Evolutionary conservation across 169 alveolate species (phyloP).

Genomic region (Besnoitia besnoiti): DNA sequence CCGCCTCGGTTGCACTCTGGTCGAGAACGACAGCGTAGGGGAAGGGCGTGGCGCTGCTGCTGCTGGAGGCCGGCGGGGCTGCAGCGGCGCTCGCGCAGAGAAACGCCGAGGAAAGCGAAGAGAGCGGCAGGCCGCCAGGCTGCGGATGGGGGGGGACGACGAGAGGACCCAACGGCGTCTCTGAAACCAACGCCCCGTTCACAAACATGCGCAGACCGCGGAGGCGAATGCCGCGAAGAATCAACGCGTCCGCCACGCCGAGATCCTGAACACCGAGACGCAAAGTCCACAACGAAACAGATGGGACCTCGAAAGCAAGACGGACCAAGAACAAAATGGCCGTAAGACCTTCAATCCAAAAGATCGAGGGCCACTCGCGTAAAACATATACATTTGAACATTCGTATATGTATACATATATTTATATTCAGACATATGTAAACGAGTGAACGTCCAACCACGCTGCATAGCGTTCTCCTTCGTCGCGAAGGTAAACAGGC

Average conservation of each 20-base stretch:
- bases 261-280: not conserved
- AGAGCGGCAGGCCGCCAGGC: not conserved
- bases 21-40: constrained; percentile 52
- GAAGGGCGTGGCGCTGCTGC: constrained; percentile 63
- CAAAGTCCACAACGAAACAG: not conserved
- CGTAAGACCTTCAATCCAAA: too few species aligned
- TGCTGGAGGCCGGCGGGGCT: not conserved
- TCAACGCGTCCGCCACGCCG: not conserved
- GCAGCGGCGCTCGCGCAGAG: not conserved
- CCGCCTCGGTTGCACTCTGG: constrained; percentile 34
- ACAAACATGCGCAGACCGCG: constrained; percentile 15
- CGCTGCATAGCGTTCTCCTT: too few species aligned
- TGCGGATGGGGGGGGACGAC: not conserved
- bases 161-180: not conserved
- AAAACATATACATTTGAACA: too few species aligned
- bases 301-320: not conserved
- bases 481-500: too few species aligned
- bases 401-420: too few species aligned
- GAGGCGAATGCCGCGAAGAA: constrained; percentile 3
- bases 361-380: too few species aligned
- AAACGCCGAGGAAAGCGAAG: not conserved
- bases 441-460: too few species aligned
- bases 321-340: too few species aligned
- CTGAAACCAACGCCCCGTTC: not conserved
- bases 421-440: too few species aligned